phyloP scores from a whole-genome alignment of 495 filamentous ascomycete genomes.

The Hapsidospora chrysogenum region DNA sequence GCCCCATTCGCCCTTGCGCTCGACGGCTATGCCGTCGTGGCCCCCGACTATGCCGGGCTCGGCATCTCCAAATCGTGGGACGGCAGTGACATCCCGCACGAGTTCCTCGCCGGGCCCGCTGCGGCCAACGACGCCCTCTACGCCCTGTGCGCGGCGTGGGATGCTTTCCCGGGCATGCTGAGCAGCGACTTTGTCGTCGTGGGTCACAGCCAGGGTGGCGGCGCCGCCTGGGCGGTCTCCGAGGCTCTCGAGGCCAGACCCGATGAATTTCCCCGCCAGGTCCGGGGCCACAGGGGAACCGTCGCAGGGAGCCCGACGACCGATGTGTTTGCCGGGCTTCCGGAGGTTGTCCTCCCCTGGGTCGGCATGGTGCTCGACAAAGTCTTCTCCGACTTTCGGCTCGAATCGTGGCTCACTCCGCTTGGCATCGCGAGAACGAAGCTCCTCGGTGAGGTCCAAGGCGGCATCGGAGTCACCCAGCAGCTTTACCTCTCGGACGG shows the following conservation, averaged over 20 bases:
- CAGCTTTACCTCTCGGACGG: slow-evolving; percentile 11
- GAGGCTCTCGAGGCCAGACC: slow-evolving; percentile 14
- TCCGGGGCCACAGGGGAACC: too few relatives aligned
- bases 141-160: slow-evolving; percentile 23
- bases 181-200: slow-evolving; percentile 22
- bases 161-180: slow-evolving; percentile 18
- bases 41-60: slow-evolving; percentile 37
- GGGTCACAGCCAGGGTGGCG: slow-evolving; percentile 34
- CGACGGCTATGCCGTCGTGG: slow-evolving; percentile 37
- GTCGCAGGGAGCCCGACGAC: too few relatives aligned
- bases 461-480: slow-evolving; percentile 9
- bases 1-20: slow-evolving; percentile 28
- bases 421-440: slow-evolving; percentile 12
- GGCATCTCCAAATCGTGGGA: slow-evolving; percentile 23
- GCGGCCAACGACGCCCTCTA: slow-evolving; percentile 28
- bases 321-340: too few relatives aligned
- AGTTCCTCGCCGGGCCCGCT: slow-evolving; percentile 17
- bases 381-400: slow-evolving; percentile 7
- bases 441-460: slow-evolving; percentile 15
- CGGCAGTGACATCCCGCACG: slow-evolving; percentile 21
- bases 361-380: slow-evolving; percentile 5
- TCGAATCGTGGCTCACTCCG: slow-evolving; percentile 12
- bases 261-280: slow-evolving; percentile 2
- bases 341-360: slow-evolving; percentile 6
- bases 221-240: slow-evolving; percentile 25